Percentiles rank a stretch among this genome's conserved stretches.
Evolutionary conservation across 106 monocot species (phyloP).

Genomic region (Gastrodia elata): DNA sequence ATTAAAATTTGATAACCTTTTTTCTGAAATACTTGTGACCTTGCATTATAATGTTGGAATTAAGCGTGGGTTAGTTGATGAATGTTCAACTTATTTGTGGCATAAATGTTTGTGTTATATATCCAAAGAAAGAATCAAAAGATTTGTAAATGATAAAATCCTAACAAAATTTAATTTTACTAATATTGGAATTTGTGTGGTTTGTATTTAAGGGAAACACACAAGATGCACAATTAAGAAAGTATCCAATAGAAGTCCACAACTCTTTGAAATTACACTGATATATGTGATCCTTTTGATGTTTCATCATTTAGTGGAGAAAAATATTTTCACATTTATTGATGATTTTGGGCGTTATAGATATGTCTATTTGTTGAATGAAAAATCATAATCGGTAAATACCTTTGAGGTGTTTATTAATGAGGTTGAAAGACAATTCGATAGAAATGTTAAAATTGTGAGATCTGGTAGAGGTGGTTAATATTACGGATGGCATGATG

Average conservation of each 20-base stretch:
- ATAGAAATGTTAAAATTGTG: constrained; percentile 6
- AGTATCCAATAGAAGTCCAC: constrained; percentile 11
- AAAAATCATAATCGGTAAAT: constrained; percentile 6
- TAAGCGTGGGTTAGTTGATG: neutral
- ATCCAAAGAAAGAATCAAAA: constrained; percentile 20
- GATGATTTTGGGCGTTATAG: constrained; percentile 5
- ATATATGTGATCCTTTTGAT: constrained; percentile 1
- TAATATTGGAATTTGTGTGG: constrained; percentile 9
- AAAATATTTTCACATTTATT: constrained; percentile 11
- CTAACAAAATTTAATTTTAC: constrained; percentile 18
- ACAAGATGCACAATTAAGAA: constrained; percentile 15
- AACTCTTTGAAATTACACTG: constrained; percentile 8
- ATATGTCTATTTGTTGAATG: constrained; percentile 5
- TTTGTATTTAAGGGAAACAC: constrained; percentile 19
- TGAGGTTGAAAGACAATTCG: constrained; percentile 17
- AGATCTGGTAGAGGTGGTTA: neutral
- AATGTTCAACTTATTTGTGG: neutral
- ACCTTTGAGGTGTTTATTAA: neutral
- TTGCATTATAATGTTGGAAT: too few relatives aligned
- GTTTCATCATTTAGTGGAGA: neutral
- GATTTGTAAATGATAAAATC: constrained; percentile 18
- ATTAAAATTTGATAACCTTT: too few relatives aligned
- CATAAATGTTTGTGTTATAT: constrained; percentile 14
- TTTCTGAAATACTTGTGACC: too few relatives aligned
- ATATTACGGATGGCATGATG: constrained; percentile 5